Evolutionary conservation across 2,329 filamentous ascomycete species (phyloP).

Genomic region (Trichoderma sp.): DNA sequence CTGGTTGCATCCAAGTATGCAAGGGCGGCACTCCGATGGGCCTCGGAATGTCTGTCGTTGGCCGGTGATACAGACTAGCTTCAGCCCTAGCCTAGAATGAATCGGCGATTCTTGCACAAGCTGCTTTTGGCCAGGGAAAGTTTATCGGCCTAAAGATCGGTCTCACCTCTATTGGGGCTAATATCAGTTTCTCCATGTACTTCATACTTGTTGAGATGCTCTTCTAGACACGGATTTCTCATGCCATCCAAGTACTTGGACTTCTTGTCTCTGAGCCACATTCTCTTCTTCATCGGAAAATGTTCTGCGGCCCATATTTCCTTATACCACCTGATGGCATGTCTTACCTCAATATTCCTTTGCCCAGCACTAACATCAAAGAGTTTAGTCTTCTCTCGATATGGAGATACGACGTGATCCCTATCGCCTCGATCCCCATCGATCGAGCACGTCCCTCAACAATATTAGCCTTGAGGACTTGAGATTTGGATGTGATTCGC

Average conservation of each 20-base stretch:
- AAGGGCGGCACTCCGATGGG: neutral
- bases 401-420: neutral
- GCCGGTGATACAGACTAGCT: neutral
- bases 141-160: neutral
- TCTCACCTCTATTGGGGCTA: neutral
- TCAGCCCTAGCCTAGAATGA: neutral
- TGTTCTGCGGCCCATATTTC: neutral
- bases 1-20: neutral
- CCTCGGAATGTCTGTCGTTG: neutral
- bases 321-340: neutral
- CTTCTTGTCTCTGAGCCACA: neutral
- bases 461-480: neutral
- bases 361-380: neutral
- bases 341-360: neutral
- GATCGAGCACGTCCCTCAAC: neutral
- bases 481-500: neutral
- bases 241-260: neutral
- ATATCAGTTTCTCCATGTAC: neutral
- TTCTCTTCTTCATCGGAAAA: neutral
- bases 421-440: neutral
- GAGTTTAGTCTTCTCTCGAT: neutral
- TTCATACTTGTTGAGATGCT: neutral
- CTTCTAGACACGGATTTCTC: neutral
- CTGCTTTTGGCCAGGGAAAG: neutral
- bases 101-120: neutral